These are phyloP conservation scores for Neonectria neomacrospora DNA, from an alignment of 2,329 filamentous ascomycete species.

Conservation along the genomic window DNA sequence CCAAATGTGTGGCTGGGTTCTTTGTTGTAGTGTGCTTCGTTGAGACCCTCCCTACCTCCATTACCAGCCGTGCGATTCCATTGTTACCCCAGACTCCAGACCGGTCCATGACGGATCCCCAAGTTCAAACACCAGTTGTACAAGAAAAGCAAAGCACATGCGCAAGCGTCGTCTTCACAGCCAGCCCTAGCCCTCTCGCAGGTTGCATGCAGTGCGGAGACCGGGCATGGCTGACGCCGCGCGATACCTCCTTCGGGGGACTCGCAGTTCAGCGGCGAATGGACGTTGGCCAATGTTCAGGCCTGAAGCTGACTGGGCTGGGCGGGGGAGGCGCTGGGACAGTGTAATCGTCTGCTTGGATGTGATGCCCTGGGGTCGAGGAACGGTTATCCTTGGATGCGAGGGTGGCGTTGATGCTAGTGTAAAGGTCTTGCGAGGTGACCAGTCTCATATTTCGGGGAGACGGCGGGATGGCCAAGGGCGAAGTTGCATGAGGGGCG, in stretches of 20 bases:
- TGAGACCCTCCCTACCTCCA: slow-evolving; percentile 27
- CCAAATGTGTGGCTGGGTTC: slow-evolving; percentile 24
- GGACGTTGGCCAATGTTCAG: slow-evolving; percentile 63
- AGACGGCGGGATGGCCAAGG: slow-evolving; percentile 60
- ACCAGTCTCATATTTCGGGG: slow-evolving; percentile 58
- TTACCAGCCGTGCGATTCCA: slow-evolving; percentile 29
- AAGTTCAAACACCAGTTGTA: slow-evolving; percentile 33
- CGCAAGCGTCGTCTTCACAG: slow-evolving; percentile 11
- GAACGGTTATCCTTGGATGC: slow-evolving; percentile 56
- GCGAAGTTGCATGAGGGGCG: slow-evolving; percentile 52
- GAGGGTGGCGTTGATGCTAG: slow-evolving; percentile 64
- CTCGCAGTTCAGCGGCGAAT: slow-evolving; percentile 42
- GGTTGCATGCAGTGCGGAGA: slow-evolving; percentile 17
- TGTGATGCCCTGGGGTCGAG: slow-evolving; percentile 60
- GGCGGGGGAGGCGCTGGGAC: slow-evolving; percentile 74
- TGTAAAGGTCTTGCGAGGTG: slow-evolving; percentile 62
- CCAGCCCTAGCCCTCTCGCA: slow-evolving; percentile 13
- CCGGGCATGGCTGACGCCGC: slow-evolving; percentile 27
- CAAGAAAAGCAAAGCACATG: slow-evolving; percentile 17
- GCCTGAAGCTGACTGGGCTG: slow-evolving; percentile 70
- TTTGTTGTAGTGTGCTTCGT: slow-evolving; percentile 23
- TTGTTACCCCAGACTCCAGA: slow-evolving; percentile 37
- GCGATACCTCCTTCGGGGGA: slow-evolving; percentile 23
- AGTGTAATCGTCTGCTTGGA: slow-evolving; percentile 69
- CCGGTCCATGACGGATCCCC: slow-evolving; percentile 27